Conservation (phyloP, 352 stramenopile species). For the Globisporangium takayamanum region DNA sequence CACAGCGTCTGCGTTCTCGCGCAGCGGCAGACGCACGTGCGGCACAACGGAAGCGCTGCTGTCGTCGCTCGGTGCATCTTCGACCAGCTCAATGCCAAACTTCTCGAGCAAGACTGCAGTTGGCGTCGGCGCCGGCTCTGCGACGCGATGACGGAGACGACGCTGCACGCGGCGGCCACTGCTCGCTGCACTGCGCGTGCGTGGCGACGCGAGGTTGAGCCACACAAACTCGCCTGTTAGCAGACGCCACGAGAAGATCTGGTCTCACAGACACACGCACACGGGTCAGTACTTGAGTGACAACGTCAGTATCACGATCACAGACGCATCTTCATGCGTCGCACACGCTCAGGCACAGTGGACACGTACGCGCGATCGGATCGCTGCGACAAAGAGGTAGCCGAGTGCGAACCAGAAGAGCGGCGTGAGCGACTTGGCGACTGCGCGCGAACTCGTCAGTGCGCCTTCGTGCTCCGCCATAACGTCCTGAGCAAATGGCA, state of each 20-base stretch:
- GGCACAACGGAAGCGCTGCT: constrained; percentile 16
- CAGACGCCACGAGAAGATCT: constrained; percentile 52
- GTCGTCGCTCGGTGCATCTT: constrained; percentile 7
- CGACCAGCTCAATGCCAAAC: constrained; percentile 33
- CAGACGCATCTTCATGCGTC: no score
- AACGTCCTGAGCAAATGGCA: constrained; percentile 20
- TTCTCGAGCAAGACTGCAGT: constrained; percentile 30
- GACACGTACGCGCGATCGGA: constrained; percentile 33
- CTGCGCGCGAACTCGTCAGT: constrained; percentile 17
- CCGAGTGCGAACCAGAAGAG: constrained; percentile 54
- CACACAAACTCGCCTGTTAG: constrained; percentile 38
- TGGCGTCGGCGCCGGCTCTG: constrained; percentile 10
- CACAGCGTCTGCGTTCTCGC: constrained; percentile 31
- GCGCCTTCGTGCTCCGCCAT: constrained; percentile 20
- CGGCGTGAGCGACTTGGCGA: constrained; percentile 28
- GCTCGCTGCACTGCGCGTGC: constrained; percentile 5
- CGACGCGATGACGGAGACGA: constrained; percentile 9
- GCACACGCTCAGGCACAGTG: background rate
- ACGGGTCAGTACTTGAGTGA: background rate
- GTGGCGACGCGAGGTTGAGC: constrained; percentile 16
- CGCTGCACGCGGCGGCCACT: constrained; percentile 1
- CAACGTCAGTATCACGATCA: no score
- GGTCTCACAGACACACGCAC: background rate
- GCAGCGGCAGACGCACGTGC: constrained; percentile 29
- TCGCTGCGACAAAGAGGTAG: constrained; percentile 34